Evolutionary conservation across 225 moss, liverwort and hornwort genomes (phyloP).

Genomic region (Ulota crispa): DNA sequence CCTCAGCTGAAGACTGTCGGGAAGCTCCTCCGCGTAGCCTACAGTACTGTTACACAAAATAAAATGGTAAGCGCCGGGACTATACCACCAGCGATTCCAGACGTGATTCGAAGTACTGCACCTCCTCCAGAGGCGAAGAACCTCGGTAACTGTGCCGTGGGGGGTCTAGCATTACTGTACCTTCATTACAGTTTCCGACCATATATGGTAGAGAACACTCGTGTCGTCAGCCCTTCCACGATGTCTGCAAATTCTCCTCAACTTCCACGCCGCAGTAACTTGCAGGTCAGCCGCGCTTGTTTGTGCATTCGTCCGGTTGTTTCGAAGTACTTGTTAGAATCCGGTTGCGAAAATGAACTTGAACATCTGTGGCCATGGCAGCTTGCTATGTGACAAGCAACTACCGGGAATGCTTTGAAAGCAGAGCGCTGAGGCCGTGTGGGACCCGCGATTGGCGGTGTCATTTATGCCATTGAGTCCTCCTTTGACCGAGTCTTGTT

Average conservation of each 20-base stretch:
- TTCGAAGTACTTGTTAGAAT: background rate
- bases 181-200: no score
- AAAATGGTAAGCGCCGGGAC: no score
- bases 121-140: no score
- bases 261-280: background rate
- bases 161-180: no score
- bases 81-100: no score
- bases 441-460: constrained; percentile 39
- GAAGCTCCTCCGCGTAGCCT: no score
- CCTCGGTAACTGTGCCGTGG: no score
- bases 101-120: no score
- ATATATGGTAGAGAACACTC: no score
- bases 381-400: background rate
- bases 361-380: background rate
- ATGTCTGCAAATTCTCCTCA: background rate
- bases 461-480: constrained; percentile 16
- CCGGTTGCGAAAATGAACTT: background rate
- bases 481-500: background rate
- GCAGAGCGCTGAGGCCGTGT: background rate
- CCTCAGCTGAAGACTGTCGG: no score
- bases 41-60: no score
- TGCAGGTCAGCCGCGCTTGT: background rate
- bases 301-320: background rate
- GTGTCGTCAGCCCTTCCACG: no score
- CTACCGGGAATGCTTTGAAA: background rate